These are phyloP conservation scores for Vitis rupestris DNA, from an alignment of 164 flowering plant species.

Conservation along the genomic window DNA sequence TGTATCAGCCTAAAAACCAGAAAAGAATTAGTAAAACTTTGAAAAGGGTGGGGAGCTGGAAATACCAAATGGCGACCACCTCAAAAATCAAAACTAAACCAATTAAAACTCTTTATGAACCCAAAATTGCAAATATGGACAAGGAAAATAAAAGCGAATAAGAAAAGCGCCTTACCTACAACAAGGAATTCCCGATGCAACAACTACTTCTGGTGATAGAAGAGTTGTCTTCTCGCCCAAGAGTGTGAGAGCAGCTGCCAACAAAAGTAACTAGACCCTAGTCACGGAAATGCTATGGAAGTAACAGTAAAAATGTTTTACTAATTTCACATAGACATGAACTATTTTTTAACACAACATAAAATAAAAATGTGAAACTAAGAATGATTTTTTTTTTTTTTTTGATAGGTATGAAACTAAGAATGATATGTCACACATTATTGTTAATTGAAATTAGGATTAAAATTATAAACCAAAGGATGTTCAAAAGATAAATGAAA, in stretches of 20 bases:
- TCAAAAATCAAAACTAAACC: conserved; percentile 1
- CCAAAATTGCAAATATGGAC: background rate
- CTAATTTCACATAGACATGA: conserved; percentile 1
- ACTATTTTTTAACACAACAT: background rate
- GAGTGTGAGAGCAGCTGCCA: conserved; percentile 77
- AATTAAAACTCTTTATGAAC: background rate
- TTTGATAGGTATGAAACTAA: no score
- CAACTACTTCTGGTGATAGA: conserved; percentile 79
- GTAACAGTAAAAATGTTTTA: background rate
- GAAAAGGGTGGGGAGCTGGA: conserved; percentile 15
- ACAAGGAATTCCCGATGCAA: conserved; percentile 90
- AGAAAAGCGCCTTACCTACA: conserved; percentile 62
- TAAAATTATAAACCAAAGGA: no score
- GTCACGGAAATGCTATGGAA: conserved; percentile 16
- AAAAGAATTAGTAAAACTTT: conserved; percentile 18
- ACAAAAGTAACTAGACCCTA: conserved; percentile 26
- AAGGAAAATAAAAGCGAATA: background rate
- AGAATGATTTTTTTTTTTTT: no score
- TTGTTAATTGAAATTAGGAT: no score
- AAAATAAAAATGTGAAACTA: background rate
- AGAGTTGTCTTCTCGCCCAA: conserved; percentile 98
- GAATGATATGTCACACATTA: no score
- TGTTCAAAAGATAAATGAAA: no score
- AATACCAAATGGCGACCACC: conserved; percentile 1
- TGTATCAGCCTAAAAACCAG: conserved; percentile 75